Evolutionary conservation across 2,329 filamentous ascomycete species (phyloP).

Genomic region (Pseudopithomyces chartarum): DNA sequence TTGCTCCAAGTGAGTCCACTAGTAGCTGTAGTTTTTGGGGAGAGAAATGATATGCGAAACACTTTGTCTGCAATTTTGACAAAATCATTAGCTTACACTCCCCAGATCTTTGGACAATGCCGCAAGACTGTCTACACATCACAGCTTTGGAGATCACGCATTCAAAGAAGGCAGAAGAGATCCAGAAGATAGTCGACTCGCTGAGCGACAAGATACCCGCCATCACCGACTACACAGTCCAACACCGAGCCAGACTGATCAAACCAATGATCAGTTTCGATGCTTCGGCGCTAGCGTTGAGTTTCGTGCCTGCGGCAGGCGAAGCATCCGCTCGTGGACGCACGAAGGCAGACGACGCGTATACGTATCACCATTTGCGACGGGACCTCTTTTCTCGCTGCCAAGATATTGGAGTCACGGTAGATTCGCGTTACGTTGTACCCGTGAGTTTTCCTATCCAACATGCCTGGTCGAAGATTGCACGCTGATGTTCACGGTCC

Average conservation of each 20-base stretch:
- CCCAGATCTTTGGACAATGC: slow-evolving; percentile 87
- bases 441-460: slow-evolving; percentile 51
- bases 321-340: slow-evolving; percentile 52
- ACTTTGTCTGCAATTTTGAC: too few relatives aligned
- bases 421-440: slow-evolving; percentile 82
- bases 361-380: slow-evolving; percentile 90
- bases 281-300: slow-evolving; percentile 81
- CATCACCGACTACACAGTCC: slow-evolving; percentile 69
- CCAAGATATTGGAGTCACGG: slow-evolving; percentile 65
- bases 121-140: slow-evolving; percentile 76
- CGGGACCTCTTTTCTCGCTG: slow-evolving; percentile 73
- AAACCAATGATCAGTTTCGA: slow-evolving; percentile 86
- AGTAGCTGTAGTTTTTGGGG: background rate
- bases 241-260: slow-evolving; percentile 74
- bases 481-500: background rate
- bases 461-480: background rate
- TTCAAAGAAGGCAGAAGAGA: slow-evolving; percentile 72
- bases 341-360: slow-evolving; percentile 61
- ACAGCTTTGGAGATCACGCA: slow-evolving; percentile 86
- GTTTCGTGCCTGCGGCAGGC: slow-evolving; percentile 79
- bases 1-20: slow-evolving; percentile 69
- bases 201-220: slow-evolving; percentile 61
- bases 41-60: too few relatives aligned
- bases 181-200: slow-evolving; percentile 63
- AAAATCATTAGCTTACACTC: too few relatives aligned